Evolutionary conservation across 2,329 filamentous ascomycete genomes (phyloP), one percentile per base, ranked within the genome.

Genomic region (Botryosphaeria agaves): DNA sequence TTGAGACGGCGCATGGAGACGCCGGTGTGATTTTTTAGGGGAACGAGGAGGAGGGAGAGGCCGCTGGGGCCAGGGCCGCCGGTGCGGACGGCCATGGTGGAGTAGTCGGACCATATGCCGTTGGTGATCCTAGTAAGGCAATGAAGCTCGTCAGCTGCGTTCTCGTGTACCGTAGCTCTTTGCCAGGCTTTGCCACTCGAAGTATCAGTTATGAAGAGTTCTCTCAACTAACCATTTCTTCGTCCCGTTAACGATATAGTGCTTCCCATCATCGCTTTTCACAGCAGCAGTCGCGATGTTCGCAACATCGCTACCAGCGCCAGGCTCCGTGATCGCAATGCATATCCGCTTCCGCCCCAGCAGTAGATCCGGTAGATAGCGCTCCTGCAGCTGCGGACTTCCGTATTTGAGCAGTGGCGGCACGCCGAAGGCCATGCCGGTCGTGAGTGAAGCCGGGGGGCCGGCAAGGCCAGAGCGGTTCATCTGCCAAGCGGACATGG

Each of bases 241-340:
- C 0, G 66, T 62, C n/a, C 77, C 77, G 34, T 79, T 82, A 28
- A 83, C 55, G 28, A 83, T 62, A 45, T 76, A 84, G 42, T 69
- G 56, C 46, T 71, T 72, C 7, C 76, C 76, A 43, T 76, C 71
- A 0, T 57, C 44, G 5, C 61, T 66, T 48, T 72, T 74, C 3
- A 51, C 57, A 2, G 77, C 78, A 0, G 70, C 77, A 0, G 77
- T 82, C 3, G 64, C 62, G 38, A 83, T 77, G 42, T 75, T 76
- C 5, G 76, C 74, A 2, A 84, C 79, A 45, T 84, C 78, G 31
- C 66, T 73, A 0, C 79, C 78, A 0, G 76, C 76, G 31, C 70
- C 71, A 0, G 79, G 79, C 46, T 85, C 79, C 0, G 79, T 85
- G 41, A 85, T 82, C 7, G 78, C 79, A 39, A 85, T 82, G 43